Evolutionary conservation across 2,329 filamentous ascomycete species (phyloP).

Genomic region (Amauroascus verrucosus): DNA sequence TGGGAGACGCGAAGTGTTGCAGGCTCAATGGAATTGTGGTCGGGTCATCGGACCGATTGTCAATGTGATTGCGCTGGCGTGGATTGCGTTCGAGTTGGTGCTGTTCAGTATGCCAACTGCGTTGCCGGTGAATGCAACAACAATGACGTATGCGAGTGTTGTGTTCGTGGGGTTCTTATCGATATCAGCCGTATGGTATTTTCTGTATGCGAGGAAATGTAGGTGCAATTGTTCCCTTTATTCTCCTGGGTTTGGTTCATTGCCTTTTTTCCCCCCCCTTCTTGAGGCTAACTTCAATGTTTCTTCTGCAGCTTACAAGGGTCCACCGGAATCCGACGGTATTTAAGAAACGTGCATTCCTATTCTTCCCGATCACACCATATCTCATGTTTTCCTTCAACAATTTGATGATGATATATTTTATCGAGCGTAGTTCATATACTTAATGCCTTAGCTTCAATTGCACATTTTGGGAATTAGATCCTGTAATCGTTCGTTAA

Average conservation of each 20-base stretch:
- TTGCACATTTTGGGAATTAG: too few species aligned
- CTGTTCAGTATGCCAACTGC: conserved; percentile 47
- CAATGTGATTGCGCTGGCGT: conserved; percentile 33
- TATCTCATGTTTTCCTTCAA: not conserved
- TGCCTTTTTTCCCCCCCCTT: not conserved
- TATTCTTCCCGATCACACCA: not conserved
- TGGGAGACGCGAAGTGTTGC: conserved; percentile 38
- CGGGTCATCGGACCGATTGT: conserved; percentile 32
- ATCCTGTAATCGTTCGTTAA: too few species aligned
- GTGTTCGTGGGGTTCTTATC: conserved; percentile 47
- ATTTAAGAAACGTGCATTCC: conserved; percentile 1
- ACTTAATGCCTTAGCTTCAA: not conserved
- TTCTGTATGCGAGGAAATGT: conserved; percentile 23
- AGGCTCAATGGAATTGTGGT: conserved; percentile 42
- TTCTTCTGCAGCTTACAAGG: conserved; percentile 11
- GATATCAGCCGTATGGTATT: conserved; percentile 44
- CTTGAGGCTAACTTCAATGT: not conserved
- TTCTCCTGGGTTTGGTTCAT: not conserved
- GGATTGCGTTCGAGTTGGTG: conserved; percentile 45
- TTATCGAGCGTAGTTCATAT: not conserved
- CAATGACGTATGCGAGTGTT: conserved; percentile 50
- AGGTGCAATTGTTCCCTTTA: conserved; percentile 5
- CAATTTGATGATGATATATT: not conserved
- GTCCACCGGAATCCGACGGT: conserved; percentile 13
- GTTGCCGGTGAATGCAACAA: conserved; percentile 43